Conservation (phyloP, 352 stramenopile species). For the Globisporangium spiculum region DNA sequence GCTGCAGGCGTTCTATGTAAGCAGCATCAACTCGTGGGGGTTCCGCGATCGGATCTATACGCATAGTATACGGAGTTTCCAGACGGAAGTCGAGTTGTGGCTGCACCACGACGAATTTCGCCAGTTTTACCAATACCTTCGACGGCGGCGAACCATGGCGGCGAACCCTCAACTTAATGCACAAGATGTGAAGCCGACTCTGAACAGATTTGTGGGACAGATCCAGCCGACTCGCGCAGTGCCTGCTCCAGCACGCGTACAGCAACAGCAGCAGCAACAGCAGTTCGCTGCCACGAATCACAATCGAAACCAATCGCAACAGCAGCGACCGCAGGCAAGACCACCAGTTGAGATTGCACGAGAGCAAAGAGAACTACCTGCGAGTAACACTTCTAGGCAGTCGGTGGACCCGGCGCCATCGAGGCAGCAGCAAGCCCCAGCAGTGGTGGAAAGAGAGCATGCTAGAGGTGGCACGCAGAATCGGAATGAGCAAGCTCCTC, state of each 20-base stretch:
- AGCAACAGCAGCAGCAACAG: conserved; percentile 7
- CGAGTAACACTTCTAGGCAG: background rate
- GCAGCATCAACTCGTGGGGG: conserved; percentile 72
- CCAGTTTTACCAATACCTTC: conserved; percentile 49
- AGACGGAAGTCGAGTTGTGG: conserved; percentile 74
- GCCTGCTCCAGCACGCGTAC: background rate
- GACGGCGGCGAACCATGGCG: conserved; percentile 19
- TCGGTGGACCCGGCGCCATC: background rate
- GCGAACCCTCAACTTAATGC: background rate
- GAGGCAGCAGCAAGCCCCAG: background rate
- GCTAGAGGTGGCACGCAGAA: background rate
- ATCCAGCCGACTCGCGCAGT: background rate
- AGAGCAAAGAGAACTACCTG: background rate
- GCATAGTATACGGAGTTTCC: conserved; percentile 32
- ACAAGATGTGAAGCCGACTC: conserved; percentile 8
- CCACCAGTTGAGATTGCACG: background rate
- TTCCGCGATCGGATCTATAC: conserved; percentile 45
- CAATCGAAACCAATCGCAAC: conserved; percentile 1
- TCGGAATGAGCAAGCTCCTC: background rate
- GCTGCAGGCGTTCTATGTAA: conserved; percentile 77
- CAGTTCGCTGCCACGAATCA: conserved; percentile 1
- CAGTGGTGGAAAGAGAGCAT: background rate
- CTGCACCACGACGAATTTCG: conserved; percentile 68
- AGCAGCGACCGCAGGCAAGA: conserved; percentile 13
- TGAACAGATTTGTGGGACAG: background rate